Evolutionary conservation across 2,329 filamentous ascomycete genomes (phyloP), one percentile per base, ranked within the genome.

Genomic region (Plectosphaerella sp.): DNA sequence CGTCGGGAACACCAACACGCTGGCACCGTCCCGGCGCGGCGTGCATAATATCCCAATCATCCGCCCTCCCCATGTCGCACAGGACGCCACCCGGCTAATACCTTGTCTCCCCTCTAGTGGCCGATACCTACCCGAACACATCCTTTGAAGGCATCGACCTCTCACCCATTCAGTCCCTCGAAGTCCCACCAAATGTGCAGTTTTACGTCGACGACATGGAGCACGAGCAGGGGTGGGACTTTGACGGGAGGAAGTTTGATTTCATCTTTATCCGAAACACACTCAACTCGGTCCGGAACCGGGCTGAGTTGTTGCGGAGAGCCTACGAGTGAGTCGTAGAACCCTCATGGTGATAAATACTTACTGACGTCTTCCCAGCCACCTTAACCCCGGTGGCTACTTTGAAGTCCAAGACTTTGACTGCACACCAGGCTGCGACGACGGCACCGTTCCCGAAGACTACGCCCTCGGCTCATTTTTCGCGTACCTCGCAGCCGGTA

Each of bases 141-240:
- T 62, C 62, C 28, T 73, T 80, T 45, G 72, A 72, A 41, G 76
- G 76, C 54, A 71, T 77, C 62, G 77, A 79, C 55, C 63, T 79
- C 3, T 79, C 77, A 1, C 76, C 76, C 1, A 80, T 79, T 41
- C 77, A 80, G 48, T 76, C 77, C 0, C 72, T 72, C 47, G 76
- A 72, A 61, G 74, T 79, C 0, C 76, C 76, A 2, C 68, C 73
- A 49, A 80, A 79, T 51, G 73, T 76, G n/a, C 67, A 71, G 22
- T 79, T 79, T 55, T 69, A 75, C 22, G 72, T 79, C 39, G 76
- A 78, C 59, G 77, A 80, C 57, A 74, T 79, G 49, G 77, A 80
- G 54, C 71, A 74, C 45, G 70, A 71, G 47, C 74, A 73, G 16
- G 76, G 77, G 15, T 80, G 76, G 77, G 68, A 71, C 3, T 72